Evolutionary conservation across 2,329 filamentous ascomycete species (phyloP).

Genomic region (Paracoccidioides brasiliensis): DNA sequence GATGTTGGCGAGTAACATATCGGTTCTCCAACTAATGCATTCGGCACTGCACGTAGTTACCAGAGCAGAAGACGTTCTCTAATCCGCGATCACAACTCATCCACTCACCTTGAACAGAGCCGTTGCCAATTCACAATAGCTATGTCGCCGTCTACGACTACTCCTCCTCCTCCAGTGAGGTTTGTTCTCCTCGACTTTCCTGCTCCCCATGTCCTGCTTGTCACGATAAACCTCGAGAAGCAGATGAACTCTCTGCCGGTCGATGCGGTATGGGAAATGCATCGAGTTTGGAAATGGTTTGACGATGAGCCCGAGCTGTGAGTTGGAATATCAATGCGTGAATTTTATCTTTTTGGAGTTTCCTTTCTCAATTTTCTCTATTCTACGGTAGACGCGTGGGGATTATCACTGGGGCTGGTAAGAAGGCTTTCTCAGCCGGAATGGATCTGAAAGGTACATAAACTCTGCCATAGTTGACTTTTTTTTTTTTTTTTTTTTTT

Average conservation of each 20-base stretch:
- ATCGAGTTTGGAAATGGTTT: conserved; percentile 29
- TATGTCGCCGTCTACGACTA: conserved; percentile 6
- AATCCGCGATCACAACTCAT: too few relatives aligned
- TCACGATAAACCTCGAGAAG: conserved; percentile 30
- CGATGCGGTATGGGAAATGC: conserved; percentile 26
- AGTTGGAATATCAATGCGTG: background rate
- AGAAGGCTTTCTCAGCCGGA: conserved; percentile 33
- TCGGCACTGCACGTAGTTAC: too few relatives aligned
- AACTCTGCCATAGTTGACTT: conserved; percentile 24
- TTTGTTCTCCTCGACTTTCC: conserved; percentile 20
- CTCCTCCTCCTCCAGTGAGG: conserved; percentile 7
- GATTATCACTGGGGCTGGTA: conserved; percentile 31
- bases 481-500: too few relatives aligned
- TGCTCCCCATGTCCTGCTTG: conserved; percentile 31
- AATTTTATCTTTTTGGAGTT: background rate
- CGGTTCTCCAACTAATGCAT: too few relatives aligned
- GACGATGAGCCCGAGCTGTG: conserved; percentile 29
- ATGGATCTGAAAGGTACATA: conserved; percentile 34
- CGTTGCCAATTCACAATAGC: background rate
- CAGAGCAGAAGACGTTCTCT: too few relatives aligned
- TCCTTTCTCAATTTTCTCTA: background rate
- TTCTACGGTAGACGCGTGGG: conserved; percentile 37
- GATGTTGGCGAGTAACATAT: too few relatives aligned
- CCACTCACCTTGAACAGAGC: too few relatives aligned
- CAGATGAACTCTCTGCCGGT: conserved; percentile 30